A percentile compares a stretch with the other conserved stretches of the same genome.
These are phyloP conservation scores for Pseudogymnoascus sp. DNA, from an alignment of 2,329 filamentous ascomycete species.

Conservation along the genomic window DNA sequence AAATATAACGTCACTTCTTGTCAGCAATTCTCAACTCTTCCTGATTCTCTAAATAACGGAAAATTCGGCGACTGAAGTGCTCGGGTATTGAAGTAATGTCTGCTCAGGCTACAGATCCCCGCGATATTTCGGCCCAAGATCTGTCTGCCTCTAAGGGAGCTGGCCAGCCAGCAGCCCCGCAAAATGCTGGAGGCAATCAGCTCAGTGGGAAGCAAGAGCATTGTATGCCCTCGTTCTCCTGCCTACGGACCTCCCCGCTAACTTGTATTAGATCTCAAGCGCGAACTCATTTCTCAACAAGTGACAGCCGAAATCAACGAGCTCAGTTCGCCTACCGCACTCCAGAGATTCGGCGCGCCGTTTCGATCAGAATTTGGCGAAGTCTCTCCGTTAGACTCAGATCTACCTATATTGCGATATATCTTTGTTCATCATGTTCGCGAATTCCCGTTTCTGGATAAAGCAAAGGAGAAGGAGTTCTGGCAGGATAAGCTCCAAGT, in stretches of 20 bases:
- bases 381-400: slow-evolving; percentile 85
- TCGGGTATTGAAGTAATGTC: neutral
- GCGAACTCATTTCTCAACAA: slow-evolving; percentile 86
- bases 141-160: neutral
- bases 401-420: slow-evolving; percentile 86
- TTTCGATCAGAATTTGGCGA: slow-evolving; percentile 91
- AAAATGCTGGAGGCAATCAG: slow-evolving; percentile 17
- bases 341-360: slow-evolving; percentile 90
- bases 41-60: neutral
- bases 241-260: neutral
- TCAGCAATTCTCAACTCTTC: neutral
- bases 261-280: slow-evolving; percentile 68
- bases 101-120: neutral
- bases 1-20: neutral
- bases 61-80: neutral
- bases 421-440: slow-evolving; percentile 98
- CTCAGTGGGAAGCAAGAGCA: slow-evolving; percentile 97
- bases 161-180: neutral
- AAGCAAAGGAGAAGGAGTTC: slow-evolving; percentile 96
- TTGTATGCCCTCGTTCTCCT: slow-evolving; percentile 49
- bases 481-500: slow-evolving; percentile 98
- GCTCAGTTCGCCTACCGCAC: slow-evolving; percentile 86
- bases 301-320: slow-evolving; percentile 85
- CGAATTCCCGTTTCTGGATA: slow-evolving; percentile 95
- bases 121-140: neutral